Evolutionary conservation across 129 eudicot species (phyloP).

Genomic region (Saposhnikovia divaricata): DNA sequence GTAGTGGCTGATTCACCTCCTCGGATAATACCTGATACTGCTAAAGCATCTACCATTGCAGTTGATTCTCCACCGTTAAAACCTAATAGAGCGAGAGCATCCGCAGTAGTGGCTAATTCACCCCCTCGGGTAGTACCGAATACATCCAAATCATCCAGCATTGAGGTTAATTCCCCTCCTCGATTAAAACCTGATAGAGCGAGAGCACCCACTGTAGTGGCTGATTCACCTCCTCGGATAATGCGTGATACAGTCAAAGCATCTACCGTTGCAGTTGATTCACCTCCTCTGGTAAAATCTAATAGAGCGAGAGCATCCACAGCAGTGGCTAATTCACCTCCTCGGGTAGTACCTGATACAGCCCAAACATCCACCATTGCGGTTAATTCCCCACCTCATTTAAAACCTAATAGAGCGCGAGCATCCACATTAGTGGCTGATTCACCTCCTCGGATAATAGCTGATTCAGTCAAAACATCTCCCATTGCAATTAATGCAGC

Average conservation of each 20-base stretch:
- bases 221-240: conserved; percentile 12
- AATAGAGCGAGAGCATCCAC: conserved; percentile 19
- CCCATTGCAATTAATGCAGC: conserved; percentile 1
- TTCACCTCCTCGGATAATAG: conserved; percentile 18
- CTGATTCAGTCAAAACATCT: conserved; percentile 20
- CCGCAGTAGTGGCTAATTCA: conserved; percentile 7
- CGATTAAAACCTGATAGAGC: conserved; percentile 17
- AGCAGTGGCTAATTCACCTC: conserved; percentile 10
- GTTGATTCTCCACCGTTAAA: background rate
- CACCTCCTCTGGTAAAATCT: conserved; percentile 13
- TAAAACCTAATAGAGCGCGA: conserved; percentile 19
- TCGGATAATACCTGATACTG: background rate
- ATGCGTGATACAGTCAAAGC: background rate
- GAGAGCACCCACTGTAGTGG: conserved; percentile 18
- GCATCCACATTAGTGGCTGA: conserved; percentile 6
- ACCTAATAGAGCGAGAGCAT: background rate
- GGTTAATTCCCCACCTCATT: conserved; percentile 20
- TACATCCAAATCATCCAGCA: background rate
- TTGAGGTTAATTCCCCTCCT: conserved; percentile 17
- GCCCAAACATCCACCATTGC: background rate
- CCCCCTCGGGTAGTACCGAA: conserved; percentile 7
- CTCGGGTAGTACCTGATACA: conserved; percentile 21
- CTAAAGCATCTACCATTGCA: background rate
- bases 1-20: background rate
- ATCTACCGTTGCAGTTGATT: conserved; percentile 7